A percentile compares a stretch with the other conserved stretches of the same genome.
Conservation (phyloP, 2,329 filamentous ascomycete species). For the Coniochaeta sp. region DNA sequence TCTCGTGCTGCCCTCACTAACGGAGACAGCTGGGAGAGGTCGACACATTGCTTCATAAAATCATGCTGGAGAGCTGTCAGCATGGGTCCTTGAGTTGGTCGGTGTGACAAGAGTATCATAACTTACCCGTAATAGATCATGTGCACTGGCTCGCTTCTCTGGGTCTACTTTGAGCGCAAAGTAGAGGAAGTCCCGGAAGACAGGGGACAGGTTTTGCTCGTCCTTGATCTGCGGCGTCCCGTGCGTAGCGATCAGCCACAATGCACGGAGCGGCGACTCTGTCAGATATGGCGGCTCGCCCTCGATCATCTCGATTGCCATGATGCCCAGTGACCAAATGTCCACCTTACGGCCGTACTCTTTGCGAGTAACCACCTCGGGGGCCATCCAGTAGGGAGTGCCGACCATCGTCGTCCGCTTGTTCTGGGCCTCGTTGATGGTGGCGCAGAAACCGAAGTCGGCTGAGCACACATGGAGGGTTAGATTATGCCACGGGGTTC, state of each 20-base stretch:
- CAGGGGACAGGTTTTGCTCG: slow-evolving; percentile 68
- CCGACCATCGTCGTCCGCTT: slow-evolving; percentile 99
- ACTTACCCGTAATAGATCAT: slow-evolving; percentile 85
- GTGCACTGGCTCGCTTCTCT: slow-evolving; percentile 90
- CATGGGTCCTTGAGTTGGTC: slow-evolving; percentile 17
- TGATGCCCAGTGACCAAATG: slow-evolving; percentile 97
- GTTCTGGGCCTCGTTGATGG: slow-evolving; percentile 94
- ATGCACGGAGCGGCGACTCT: slow-evolving; percentile 82
- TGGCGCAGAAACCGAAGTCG: slow-evolving; percentile 97
- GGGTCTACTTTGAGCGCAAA: slow-evolving; percentile 95
- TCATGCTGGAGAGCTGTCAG: slow-evolving; percentile 51
- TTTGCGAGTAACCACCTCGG: slow-evolving; percentile 93
- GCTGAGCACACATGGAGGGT: slow-evolving; percentile 40
- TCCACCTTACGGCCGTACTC: slow-evolving; percentile 98
- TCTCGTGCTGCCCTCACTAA: slow-evolving; percentile 80
- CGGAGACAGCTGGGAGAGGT: slow-evolving; percentile 70
- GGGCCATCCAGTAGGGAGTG: slow-evolving; percentile 99
- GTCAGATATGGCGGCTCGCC: slow-evolving; percentile 95
- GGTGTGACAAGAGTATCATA: slow-evolving; percentile 1
- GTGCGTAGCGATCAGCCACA: slow-evolving; percentile 95
- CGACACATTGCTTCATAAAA: slow-evolving; percentile 71
- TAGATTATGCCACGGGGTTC: not conserved
- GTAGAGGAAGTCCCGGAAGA: slow-evolving; percentile 87
- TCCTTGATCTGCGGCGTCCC: slow-evolving; percentile 94
- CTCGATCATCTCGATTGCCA: slow-evolving; percentile 99